These are phyloP conservation scores for Starmerella bacillaris DNA, from an alignment of 805 yeast species.

Conservation along the genomic window DNA sequence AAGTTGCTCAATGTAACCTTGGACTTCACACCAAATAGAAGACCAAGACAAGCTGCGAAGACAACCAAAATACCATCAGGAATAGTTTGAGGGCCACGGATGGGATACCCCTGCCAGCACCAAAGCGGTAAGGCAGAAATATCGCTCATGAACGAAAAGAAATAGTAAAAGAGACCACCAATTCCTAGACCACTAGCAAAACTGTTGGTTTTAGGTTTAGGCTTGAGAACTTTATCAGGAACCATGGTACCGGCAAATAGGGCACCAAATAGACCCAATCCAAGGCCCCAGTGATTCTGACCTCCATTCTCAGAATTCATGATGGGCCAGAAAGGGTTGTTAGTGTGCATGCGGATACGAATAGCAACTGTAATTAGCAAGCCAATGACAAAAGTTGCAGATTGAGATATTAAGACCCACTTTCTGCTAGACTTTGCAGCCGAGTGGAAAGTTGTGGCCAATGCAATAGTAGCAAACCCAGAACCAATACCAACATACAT, in stretches of 20 bases:
- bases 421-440: slow-evolving; percentile 20
- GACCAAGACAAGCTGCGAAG: slow-evolving; percentile 40
- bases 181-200: slow-evolving; percentile 46
- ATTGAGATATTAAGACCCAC: slow-evolving; percentile 20
- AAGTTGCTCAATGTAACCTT: slow-evolving; percentile 21
- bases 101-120: slow-evolving; percentile 93
- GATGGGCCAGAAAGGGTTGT: slow-evolving; percentile 93
- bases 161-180: slow-evolving; percentile 55
- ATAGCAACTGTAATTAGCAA: slow-evolving; percentile 53
- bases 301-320: slow-evolving; percentile 80
- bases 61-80: slow-evolving; percentile 60
- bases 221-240: background rate
- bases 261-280: slow-evolving; percentile 46
- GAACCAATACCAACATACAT: slow-evolving; percentile 48
- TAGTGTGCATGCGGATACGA: slow-evolving; percentile 60
- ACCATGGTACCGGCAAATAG: slow-evolving; percentile 30
- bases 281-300: slow-evolving; percentile 50
- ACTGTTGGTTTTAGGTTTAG: slow-evolving; percentile 5
- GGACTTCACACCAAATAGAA: slow-evolving; percentile 28
- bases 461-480: slow-evolving; percentile 40
- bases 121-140: slow-evolving; percentile 74
- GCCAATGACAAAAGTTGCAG: slow-evolving; percentile 50
- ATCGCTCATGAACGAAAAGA: slow-evolving; percentile 63
- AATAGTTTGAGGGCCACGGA: slow-evolving; percentile 71
- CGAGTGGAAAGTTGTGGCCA: slow-evolving; percentile 36